These are phyloP conservation scores for Suillus hirtellus DNA, from an alignment of 768 basidiomycete genomes.

Conservation along the genomic window DNA sequence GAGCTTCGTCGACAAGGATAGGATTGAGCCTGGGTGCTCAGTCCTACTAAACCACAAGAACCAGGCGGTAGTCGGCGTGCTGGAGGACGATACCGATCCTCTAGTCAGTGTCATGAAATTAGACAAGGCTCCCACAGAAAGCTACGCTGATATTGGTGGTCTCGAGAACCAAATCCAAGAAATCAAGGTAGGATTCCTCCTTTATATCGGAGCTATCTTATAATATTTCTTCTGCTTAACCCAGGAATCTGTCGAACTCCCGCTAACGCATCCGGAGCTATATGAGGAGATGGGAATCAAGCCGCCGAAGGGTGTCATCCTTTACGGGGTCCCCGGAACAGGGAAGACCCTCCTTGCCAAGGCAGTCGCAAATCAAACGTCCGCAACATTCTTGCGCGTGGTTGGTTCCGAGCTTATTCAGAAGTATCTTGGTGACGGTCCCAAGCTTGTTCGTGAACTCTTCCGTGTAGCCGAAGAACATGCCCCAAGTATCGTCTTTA, in stretches of 20 bases:
- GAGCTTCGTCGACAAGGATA: constrained; percentile 97
- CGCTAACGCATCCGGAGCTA: constrained; percentile 94
- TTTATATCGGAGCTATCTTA: not conserved
- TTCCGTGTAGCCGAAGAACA: constrained; percentile 98
- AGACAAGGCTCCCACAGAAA: constrained; percentile 98
- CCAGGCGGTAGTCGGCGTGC: constrained; percentile 90
- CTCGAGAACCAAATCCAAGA: constrained; percentile 97
- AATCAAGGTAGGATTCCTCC: constrained; percentile 71
- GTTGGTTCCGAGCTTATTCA: constrained; percentile 98
- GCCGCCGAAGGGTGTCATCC: constrained; percentile 99
- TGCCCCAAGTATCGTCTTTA: constrained; percentile 98
- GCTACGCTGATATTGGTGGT: constrained; percentile 98
- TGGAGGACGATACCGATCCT: constrained; percentile 94
- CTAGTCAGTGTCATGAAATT: constrained; percentile 98
- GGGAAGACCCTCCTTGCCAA: constrained; percentile 98
- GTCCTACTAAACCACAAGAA: constrained; percentile 96
- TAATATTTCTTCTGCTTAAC: not conserved
- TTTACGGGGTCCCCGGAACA: constrained; percentile 97
- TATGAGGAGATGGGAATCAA: constrained; percentile 99
- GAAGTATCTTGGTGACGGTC: constrained; percentile 98
- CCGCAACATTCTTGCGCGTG: constrained; percentile 95
- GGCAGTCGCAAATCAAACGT: constrained; percentile 97
- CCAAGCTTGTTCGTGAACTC: constrained; percentile 94
- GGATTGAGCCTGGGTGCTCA: constrained; percentile 93
- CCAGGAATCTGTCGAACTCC: constrained; percentile 97